Evolutionary conservation across 2,329 filamentous ascomycete genomes (phyloP).

Genomic region (Nemania sp.): DNA sequence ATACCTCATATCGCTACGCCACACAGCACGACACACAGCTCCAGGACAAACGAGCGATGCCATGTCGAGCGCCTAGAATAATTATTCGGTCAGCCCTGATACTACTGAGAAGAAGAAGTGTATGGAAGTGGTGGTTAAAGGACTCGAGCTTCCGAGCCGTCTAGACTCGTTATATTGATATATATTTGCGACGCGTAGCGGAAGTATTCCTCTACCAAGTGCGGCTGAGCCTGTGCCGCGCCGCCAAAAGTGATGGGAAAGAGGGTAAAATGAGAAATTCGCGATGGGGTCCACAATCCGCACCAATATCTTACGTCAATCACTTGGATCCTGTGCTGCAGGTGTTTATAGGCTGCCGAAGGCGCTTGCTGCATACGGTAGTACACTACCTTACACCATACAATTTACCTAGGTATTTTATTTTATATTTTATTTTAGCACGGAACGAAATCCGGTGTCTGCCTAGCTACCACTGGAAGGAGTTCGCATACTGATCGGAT

Average conservation of each 20-base stretch:
- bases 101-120: not conserved
- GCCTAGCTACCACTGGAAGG: too few species aligned
- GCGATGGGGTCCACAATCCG: constrained; percentile 7
- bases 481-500: too few species aligned
- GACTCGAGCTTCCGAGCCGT: not conserved
- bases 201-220: not conserved
- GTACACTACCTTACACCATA: too few species aligned
- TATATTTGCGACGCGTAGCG: constrained; percentile 2
- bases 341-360: constrained; percentile 23
- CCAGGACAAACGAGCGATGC: not conserved
- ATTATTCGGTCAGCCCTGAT: not conserved
- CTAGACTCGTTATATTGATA: constrained; percentile 10
- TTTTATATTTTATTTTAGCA: too few species aligned
- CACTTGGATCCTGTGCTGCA: constrained; percentile 23
- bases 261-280: not conserved
- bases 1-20: constrained; percentile 13
- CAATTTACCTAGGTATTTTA: too few species aligned
- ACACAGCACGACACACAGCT: too few species aligned
- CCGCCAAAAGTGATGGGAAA: constrained; percentile 10
- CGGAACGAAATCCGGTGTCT: too few species aligned
- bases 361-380: not conserved
- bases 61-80: not conserved
- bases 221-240: constrained; percentile 12
- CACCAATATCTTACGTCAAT: constrained; percentile 30
- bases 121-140: not conserved